Evolutionary conservation across 192 early-diverging fungal genomes (phyloP).

Genomic region (Backusella tarrabulga): DNA sequence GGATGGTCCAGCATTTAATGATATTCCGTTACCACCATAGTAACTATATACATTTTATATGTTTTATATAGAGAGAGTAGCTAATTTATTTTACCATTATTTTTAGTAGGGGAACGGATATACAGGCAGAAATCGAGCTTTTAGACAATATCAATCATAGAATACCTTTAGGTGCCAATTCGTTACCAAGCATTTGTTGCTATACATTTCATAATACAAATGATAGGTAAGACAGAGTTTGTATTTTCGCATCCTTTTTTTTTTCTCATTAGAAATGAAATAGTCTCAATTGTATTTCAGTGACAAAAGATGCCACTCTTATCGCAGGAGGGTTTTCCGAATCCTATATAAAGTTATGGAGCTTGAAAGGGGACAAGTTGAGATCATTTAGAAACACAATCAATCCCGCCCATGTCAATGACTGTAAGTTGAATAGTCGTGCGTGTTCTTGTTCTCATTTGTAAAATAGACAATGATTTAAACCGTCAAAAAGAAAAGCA

Average conservation of each 20-base stretch:
- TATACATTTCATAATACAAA: conserved; percentile 96
- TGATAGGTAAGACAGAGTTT: conserved; percentile 43
- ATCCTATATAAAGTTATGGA: conserved; percentile 93
- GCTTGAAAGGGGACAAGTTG: conserved; percentile 75
- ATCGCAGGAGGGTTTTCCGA: conserved; percentile 93
- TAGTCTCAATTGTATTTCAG: conserved; percentile 78
- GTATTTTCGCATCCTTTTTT: not conserved
- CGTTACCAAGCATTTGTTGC: conserved; percentile 87
- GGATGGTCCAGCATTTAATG: conserved; percentile 59
- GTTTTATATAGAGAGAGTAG: not conserved
- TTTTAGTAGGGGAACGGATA: conserved; percentile 74
- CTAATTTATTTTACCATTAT: not conserved
- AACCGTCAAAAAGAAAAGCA: conserved; percentile 45
- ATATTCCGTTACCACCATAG: conserved; percentile 72
- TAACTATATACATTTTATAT: conserved; percentile 32
- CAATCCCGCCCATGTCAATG: conserved; percentile 34
- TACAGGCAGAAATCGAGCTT: conserved; percentile 71
- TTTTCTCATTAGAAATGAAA: not conserved
- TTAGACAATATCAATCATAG: conserved; percentile 78
- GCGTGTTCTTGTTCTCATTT: not conserved
- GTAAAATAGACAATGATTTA: not conserved
- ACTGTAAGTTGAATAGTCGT: not conserved
- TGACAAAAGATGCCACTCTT: conserved; percentile 80
- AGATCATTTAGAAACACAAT: not conserved
- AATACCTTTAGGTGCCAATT: conserved; percentile 58